phyloP scores from a whole-genome alignment of 306 rosid species.

The Sicyos edulis region DNA sequence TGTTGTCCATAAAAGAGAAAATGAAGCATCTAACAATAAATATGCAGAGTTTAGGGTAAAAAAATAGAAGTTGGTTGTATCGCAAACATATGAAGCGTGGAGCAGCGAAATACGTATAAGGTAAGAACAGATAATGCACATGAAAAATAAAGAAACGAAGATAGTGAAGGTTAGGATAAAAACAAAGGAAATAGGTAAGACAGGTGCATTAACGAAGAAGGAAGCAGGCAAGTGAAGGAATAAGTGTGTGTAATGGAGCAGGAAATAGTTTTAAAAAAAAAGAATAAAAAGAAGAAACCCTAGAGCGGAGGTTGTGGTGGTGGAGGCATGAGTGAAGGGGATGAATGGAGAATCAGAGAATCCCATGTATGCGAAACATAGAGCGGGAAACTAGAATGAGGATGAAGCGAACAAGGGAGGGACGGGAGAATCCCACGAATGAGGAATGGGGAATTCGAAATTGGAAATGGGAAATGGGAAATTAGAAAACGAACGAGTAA shows the following conservation, averaged over 20 bases:
- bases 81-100: not conserved
- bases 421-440: not conserved
- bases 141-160: not conserved
- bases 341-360: not conserved
- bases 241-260: not conserved
- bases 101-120: not conserved
- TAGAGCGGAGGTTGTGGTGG: not conserved
- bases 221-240: not conserved
- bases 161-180: not conserved
- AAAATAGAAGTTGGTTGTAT: not conserved
- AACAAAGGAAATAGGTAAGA: not conserved
- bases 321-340: not conserved
- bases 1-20: not conserved
- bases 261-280: not conserved
- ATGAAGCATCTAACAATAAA: slow-evolving; percentile 2
- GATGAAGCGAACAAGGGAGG: not conserved
- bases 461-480: not conserved
- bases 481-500: not conserved
- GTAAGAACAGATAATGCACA: not conserved
- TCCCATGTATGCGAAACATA: not conserved
- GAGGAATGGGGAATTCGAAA: too few species aligned
- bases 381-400: not conserved
- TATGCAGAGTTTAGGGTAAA: not conserved
- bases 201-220: not conserved
- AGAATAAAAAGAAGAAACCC: slow-evolving; percentile 13